Evolutionary conservation across 2,329 filamentous ascomycete species (phyloP).

Genomic region (Scedosporium apiospermum): DNA sequence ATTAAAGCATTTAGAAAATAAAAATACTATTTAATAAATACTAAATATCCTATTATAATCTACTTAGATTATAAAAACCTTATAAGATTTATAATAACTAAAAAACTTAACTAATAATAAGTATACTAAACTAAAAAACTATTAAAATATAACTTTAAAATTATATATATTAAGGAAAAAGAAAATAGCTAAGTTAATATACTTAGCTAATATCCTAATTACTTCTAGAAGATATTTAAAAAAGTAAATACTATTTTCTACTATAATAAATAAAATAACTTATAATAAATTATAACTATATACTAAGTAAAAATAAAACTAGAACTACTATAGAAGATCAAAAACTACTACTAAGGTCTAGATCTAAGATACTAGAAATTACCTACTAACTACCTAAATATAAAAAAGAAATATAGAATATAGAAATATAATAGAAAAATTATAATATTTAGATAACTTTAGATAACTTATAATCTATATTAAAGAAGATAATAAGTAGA

Average conservation of each 20-base stretch:
- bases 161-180: background rate
- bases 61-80: background rate
- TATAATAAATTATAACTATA: background rate
- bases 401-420: too few relatives aligned
- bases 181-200: background rate
- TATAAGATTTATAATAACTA: background rate
- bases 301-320: background rate
- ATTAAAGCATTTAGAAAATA: background rate
- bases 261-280: background rate
- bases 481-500: conserved; percentile 8
- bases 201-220: background rate
- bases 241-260: background rate
- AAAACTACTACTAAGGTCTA: background rate
- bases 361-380: too few relatives aligned
- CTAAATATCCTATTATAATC: background rate
- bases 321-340: background rate
- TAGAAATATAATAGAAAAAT: too few relatives aligned
- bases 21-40: background rate
- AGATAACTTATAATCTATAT: too few relatives aligned
- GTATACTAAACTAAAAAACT: background rate
- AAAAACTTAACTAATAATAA: background rate
- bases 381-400: too few relatives aligned
- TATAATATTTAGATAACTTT: too few relatives aligned
- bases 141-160: background rate
- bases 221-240: background rate